A percentile compares a stretch with the other conserved stretches of the same genome.
Conservation (phyloP, 352 stramenopile species). For the Pythium vanterpoolii region DNA sequence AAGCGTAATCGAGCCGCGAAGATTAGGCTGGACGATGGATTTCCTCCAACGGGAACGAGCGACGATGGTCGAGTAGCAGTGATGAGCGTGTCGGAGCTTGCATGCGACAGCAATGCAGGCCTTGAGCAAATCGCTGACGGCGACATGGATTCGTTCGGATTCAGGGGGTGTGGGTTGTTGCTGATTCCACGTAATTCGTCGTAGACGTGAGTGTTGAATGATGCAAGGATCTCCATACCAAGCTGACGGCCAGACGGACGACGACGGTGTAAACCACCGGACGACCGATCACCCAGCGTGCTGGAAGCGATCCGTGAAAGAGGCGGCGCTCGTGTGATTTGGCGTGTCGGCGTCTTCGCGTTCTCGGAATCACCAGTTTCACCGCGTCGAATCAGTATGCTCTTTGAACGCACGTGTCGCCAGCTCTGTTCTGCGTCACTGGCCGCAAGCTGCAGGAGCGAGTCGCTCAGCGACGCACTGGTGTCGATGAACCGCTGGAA, state of each 20-base stretch:
- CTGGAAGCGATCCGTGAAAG: constrained; percentile 10
- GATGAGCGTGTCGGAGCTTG: constrained; percentile 6
- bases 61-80: neutral
- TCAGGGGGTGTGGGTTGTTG: neutral
- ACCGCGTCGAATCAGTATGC: constrained; percentile 36
- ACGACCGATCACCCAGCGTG: neutral
- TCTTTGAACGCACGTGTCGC: constrained; percentile 38
- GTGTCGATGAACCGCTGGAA: constrained; percentile 70
- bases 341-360: constrained; percentile 26
- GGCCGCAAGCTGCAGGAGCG: constrained; percentile 11
- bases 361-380: constrained; percentile 31
- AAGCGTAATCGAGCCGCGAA: constrained; percentile 15
- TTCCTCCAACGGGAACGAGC: neutral
- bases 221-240: constrained; percentile 5
- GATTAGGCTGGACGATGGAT: constrained; percentile 7
- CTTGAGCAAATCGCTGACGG: neutral
- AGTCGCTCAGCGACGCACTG: constrained; percentile 20
- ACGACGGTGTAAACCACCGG: constrained; percentile 7
- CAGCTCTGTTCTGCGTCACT: constrained; percentile 47
- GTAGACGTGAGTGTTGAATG: constrained; percentile 16
- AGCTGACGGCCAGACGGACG: constrained; percentile 11
- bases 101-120: constrained; percentile 8
- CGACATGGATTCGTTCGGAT: neutral
- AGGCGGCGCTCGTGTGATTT: constrained; percentile 32
- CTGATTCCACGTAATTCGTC: constrained; percentile 15